Evolutionary conservation across 2,329 filamentous ascomycete species (phyloP).

Genomic region (Capronia coronata): DNA sequence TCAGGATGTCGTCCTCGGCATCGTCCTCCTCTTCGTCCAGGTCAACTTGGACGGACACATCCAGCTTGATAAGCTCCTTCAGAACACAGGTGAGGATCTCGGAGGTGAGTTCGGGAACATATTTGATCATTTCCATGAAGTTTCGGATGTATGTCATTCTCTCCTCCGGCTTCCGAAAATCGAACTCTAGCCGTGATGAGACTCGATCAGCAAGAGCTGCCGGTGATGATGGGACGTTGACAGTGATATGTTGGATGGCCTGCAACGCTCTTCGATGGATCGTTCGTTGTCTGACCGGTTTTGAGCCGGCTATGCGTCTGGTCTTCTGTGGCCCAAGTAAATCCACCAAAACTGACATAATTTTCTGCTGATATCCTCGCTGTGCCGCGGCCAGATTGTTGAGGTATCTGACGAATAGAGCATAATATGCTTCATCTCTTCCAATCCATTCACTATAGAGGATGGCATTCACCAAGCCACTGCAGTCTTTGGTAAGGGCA

Average conservation of each 20-base stretch:
- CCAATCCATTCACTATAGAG: constrained; percentile 57
- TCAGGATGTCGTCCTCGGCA: constrained; percentile 65
- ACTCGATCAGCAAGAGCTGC: constrained; percentile 63
- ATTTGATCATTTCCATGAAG: constrained; percentile 67
- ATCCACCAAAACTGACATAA: constrained; percentile 73
- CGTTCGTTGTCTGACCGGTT: constrained; percentile 54
- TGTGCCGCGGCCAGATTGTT: constrained; percentile 71
- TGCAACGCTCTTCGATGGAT: constrained; percentile 71
- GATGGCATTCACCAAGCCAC: constrained; percentile 52
- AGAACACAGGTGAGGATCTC: constrained; percentile 79
- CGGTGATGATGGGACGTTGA: constrained; percentile 73
- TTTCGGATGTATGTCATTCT: constrained; percentile 87
- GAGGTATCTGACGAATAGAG: constrained; percentile 51
- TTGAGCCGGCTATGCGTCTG: constrained; percentile 49
- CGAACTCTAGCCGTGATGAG: constrained; percentile 63
- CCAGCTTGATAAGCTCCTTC: constrained; percentile 83
- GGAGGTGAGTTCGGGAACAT: constrained; percentile 68
- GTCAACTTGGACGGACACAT: constrained; percentile 90
- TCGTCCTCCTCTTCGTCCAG: constrained; percentile 90
- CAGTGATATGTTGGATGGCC: constrained; percentile 67
- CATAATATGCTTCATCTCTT: constrained; percentile 54
- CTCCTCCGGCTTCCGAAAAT: constrained; percentile 67
- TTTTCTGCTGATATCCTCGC: constrained; percentile 64
- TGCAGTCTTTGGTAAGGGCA: constrained; percentile 50
- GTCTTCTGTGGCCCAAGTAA: constrained; percentile 60